Base-by-base conservation (phyloP, 1,284 basidiomycete genomes). In the Entoloma clypeatum region DNA sequence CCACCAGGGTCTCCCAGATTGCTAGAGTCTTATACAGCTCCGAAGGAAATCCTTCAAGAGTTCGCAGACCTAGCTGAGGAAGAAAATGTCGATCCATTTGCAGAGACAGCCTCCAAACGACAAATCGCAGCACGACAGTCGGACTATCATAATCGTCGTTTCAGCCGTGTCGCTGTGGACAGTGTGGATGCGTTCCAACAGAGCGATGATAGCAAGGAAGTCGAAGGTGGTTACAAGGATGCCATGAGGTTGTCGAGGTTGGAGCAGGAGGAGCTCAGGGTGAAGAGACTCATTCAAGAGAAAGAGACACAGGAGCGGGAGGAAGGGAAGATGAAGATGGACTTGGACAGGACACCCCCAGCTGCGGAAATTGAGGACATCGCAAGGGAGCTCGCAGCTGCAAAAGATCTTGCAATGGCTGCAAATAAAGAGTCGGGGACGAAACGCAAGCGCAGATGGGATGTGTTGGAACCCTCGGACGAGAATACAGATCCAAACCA, bases 121-220 rank as follows among this genome's bases (percentile, higher is more conserved):
- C 95, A 98, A 72, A 92, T 99, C 59, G 90, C 94, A 13, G 74
- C 88, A 32, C 81, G 96, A 31, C 92, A 98, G 71, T 89, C 84
- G 45, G 95, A 98, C 65, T 99, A 99, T 61, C 96, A 99, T 59
- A 83, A 88, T 54, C 81, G 93, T 44, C 80, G 94, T 26, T 99
- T 98, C 68, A 78, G 78, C 55, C 81, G 93, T 35, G 77, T 83
- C 48, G 86, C 81, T 16, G 73, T 82, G 51, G 84, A 87, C 38
- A 86, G 84, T 48, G 76, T 75, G 8, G 90, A 92, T 67, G 87
- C 85, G 0, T 92, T 92, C 58, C 71, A 79, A 49, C 67, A 76
- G 18, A 66, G 56, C 2, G 79, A 77, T 35, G 79, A 82, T 30
- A 85, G 79, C 0, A 71, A 71, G 44, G 79, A 77, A 13, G 77